Evolutionary conservation across 2,329 filamentous ascomycete genomes (phyloP), one percentile per base, ranked within the genome.

Genomic region (Aspergillus hiratsukae): DNA sequence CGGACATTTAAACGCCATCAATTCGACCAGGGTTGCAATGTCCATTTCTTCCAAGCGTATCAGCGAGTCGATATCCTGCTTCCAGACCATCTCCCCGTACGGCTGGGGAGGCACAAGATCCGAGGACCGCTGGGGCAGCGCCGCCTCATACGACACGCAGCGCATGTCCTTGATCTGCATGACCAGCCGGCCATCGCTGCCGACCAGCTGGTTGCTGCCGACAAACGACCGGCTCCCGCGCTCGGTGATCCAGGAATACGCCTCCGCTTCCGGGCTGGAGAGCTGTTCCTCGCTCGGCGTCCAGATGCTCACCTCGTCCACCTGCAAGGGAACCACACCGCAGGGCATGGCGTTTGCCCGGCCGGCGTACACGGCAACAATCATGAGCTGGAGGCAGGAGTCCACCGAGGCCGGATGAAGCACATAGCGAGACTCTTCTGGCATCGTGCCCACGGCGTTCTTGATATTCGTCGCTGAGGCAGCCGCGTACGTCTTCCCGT

Each of bases 341-440:
- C 49, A 57, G 3, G 54, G 23, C 55, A 63, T 62, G 14, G 51
- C 51, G 14, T 61, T 58, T 29, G 37, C 45, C 4, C 40, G 28
- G 25, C 62, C 63, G 21, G 40, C 48, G 35, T 64, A 41, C 19
- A 60, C 54, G 17, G 63, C 54, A 3, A 63, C 48, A 37, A 62
- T 64, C 21, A 58, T 54, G 1, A 65, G 61, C 52, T 64, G 62
- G 17, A 66, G 55, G 37, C 55, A 60, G 10, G 41, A 37, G 51
- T 66, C 64, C 10, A 66, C 48, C 2, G 59, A 55, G 11, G 52
- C 40, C 3, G 61, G 56, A 41, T 58, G 56, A 7, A 58, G n/a
- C 8, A 58, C 17, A 25, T 58, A 53, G 28, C 43, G 49, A 17
- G 59, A 61, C 25, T 61, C 55, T 2, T 19, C 51, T 1, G 9